Evolutionary conservation across 768 basidiomycete genomes (phyloP).

Genomic region (Boletus rubescentipes): DNA sequence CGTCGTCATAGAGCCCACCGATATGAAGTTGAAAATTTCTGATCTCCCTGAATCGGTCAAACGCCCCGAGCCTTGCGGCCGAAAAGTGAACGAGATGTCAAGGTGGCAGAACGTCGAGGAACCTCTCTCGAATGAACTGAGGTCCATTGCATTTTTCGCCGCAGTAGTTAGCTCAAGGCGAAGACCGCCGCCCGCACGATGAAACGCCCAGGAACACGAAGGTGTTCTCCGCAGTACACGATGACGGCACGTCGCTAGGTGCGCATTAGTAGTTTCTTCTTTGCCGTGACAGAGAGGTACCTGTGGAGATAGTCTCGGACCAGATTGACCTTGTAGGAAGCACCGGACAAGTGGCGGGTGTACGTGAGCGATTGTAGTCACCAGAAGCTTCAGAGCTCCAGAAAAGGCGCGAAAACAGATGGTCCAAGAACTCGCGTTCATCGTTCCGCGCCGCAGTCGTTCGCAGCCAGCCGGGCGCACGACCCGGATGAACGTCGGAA

Average conservation of each 20-base stretch:
- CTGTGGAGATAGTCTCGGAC: neutral
- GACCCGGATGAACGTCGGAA: neutral
- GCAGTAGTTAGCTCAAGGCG: neutral
- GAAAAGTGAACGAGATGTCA: neutral
- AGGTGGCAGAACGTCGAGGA: neutral
- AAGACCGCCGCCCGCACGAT: neutral
- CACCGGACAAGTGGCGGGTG: neutral
- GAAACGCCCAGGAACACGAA: neutral
- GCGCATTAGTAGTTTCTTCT: neutral
- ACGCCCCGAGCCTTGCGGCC: too few relatives aligned
- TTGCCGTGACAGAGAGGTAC: neutral
- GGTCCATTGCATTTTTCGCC: neutral
- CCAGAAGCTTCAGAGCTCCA: neutral
- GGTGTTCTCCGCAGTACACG: neutral
- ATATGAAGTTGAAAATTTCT: neutral
- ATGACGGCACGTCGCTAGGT: neutral
- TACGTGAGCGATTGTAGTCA: too few relatives aligned
- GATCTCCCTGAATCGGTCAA: neutral
- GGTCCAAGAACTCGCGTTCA: neutral
- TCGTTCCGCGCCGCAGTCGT: neutral
- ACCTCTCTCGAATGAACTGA: neutral
- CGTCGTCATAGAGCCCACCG: conserved; percentile 10
- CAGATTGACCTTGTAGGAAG: neutral
- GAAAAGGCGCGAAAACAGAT: neutral
- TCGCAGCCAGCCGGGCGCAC: neutral